A percentile compares a stretch with the other conserved stretches of the same genome.
Conservation (phyloP, 192 early-diverging fungal species). For the Obelidium mucronatum region DNA sequence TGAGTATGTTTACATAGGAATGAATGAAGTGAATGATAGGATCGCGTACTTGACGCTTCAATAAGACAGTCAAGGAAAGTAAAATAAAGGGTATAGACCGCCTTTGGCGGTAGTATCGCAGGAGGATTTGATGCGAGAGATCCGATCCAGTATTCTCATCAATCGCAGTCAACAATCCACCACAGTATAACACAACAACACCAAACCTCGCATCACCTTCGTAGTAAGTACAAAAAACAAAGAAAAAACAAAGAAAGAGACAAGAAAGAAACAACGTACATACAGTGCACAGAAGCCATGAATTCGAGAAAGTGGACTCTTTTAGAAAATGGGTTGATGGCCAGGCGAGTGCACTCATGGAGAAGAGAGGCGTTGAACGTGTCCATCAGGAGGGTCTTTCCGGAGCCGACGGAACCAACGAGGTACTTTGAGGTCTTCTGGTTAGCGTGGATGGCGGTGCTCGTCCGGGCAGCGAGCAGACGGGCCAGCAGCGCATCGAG, state of each 20-base stretch:
- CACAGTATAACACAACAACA: no score
- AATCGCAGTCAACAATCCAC: no score
- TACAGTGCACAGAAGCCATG: slow-evolving; percentile 7
- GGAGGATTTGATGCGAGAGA: no score
- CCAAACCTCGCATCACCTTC: no score
- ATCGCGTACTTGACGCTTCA: no score
- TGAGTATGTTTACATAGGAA: no score
- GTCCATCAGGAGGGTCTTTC: slow-evolving; percentile 24
- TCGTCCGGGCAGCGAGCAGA: not conserved
- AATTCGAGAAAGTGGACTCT: slow-evolving; percentile 26
- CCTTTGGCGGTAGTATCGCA: no score
- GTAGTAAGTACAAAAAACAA: no score
- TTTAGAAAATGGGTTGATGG: not conserved
- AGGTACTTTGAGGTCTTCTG: slow-evolving; percentile 9
- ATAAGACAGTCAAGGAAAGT: not conserved
- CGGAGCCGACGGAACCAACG: slow-evolving; percentile 19
- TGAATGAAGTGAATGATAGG: no score
- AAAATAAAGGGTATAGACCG: not conserved
- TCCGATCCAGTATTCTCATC: no score
- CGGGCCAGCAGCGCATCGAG: not conserved
- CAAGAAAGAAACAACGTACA: no score
- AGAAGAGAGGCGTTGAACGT: not conserved
- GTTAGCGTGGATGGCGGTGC: not conserved
- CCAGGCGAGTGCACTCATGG: not conserved
- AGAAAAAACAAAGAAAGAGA: no score